Conservation (phyloP, 805 yeast genomes). For the Ogataea chonburiensis region DNA sequence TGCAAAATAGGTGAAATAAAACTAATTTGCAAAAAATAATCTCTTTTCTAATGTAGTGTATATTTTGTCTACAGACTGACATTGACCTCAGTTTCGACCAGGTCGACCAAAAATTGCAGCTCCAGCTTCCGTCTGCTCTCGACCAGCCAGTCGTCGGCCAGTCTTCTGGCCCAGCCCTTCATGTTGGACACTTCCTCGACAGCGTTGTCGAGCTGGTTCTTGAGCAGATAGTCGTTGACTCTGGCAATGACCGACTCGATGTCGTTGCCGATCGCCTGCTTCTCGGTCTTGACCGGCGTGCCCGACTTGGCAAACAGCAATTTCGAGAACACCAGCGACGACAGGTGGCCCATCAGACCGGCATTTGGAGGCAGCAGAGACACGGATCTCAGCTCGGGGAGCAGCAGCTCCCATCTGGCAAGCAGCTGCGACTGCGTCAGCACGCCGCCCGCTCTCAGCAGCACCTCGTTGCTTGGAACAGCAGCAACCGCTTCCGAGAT, state of each 20-base stretch:
- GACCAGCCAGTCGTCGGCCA: constrained; percentile 88
- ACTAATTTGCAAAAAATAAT: background rate
- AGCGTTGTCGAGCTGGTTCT: constrained; percentile 80
- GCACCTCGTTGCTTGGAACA: constrained; percentile 42
- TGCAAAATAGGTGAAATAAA: constrained; percentile 1
- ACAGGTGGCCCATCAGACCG: constrained; percentile 87
- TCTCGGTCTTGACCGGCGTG: constrained; percentile 45
- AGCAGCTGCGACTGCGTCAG: constrained; percentile 75
- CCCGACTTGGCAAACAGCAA: constrained; percentile 79
- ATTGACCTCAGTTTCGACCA: constrained; percentile 66
- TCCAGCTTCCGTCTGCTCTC: constrained; percentile 90
- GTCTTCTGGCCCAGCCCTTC: constrained; percentile 89
- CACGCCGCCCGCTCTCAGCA: constrained; percentile 51
- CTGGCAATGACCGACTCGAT: constrained; percentile 87
- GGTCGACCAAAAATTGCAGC: constrained; percentile 72
- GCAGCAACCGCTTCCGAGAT: constrained; percentile 42
- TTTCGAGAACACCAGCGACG: constrained; percentile 74
- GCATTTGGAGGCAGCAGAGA: constrained; percentile 93
- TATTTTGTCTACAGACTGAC: constrained; percentile 26
- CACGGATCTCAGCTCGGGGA: constrained; percentile 84
- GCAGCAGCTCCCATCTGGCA: constrained; percentile 74
- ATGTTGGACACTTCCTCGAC: constrained; percentile 88
- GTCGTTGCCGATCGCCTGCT: constrained; percentile 58
- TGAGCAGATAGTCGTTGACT: constrained; percentile 69
- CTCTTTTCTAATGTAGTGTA: background rate